phyloP scores from a whole-genome alignment of 2,329 filamentous ascomycete species.

The Cadophora luteo-olivacea region DNA sequence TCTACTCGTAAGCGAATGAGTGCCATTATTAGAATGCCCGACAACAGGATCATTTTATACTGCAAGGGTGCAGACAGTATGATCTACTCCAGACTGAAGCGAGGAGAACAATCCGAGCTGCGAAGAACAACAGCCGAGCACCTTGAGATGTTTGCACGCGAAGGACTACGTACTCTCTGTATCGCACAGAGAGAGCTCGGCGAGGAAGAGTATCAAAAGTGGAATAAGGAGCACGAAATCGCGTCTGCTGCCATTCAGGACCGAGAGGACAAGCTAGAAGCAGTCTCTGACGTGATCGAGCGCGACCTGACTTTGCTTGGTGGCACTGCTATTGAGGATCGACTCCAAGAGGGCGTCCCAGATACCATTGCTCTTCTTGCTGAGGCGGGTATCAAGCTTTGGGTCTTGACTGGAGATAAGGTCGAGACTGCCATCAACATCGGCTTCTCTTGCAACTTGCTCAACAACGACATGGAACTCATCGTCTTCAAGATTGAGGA shows the following conservation, averaged over 20 bases:
- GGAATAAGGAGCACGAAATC: slow-evolving; percentile 86
- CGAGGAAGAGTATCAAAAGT: slow-evolving; percentile 83
- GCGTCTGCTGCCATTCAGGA: slow-evolving; percentile 84
- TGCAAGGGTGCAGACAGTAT: slow-evolving; percentile 98
- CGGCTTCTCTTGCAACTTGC: slow-evolving; percentile 96
- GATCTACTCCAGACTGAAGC: slow-evolving; percentile 89
- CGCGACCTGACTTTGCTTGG: slow-evolving; percentile 86
- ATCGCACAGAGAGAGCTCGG: slow-evolving; percentile 83
- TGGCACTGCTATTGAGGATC: slow-evolving; percentile 96
- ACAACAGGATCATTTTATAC: slow-evolving; percentile 86
- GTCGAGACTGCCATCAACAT: slow-evolving; percentile 99
- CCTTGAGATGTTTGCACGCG: slow-evolving; percentile 94
- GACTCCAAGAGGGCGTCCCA: slow-evolving; percentile 94
- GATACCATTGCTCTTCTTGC: slow-evolving; percentile 93
- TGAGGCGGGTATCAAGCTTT: slow-evolving; percentile 95
- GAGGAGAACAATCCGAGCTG: slow-evolving; percentile 84
- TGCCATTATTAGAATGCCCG: slow-evolving; percentile 92
- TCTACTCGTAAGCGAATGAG: slow-evolving; percentile 98
- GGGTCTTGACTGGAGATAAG: slow-evolving; percentile 98
- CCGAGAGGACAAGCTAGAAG: slow-evolving; percentile 92
- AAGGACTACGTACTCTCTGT: slow-evolving; percentile 93
- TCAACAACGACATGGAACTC: slow-evolving; percentile 98
- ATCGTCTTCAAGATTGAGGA: slow-evolving; percentile 88
- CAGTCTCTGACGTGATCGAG: slow-evolving; percentile 88
- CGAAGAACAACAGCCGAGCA: slow-evolving; percentile 87